A percentile compares a stretch with the other conserved stretches of the same genome.
Evolutionary conservation across 768 basidiomycete genomes (phyloP).

Genomic region (Cantharellus cinnabarinus): DNA sequence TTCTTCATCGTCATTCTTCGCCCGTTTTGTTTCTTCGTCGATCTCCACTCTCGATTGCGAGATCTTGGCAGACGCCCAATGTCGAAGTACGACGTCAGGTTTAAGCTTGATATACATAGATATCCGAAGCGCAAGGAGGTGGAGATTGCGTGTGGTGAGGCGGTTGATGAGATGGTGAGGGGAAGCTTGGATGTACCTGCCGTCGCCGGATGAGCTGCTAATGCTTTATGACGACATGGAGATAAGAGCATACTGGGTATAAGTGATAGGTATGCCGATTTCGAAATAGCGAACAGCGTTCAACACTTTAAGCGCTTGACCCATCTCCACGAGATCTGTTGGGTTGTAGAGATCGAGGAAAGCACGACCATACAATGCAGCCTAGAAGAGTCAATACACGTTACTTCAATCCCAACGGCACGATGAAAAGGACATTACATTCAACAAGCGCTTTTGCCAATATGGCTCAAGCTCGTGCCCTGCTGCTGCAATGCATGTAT

Average conservation of each 20-base stretch:
- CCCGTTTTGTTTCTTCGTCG: constrained; percentile 30
- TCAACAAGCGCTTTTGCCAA: constrained; percentile 76
- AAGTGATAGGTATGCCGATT: constrained; percentile 83
- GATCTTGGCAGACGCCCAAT: constrained; percentile 94
- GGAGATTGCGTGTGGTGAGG: constrained; percentile 69
- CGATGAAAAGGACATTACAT: constrained; percentile 26
- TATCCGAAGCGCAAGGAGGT: constrained; percentile 80
- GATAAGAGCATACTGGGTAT: constrained; percentile 47
- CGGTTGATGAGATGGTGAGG: constrained; percentile 65
- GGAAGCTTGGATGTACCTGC: constrained; percentile 62
- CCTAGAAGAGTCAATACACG: constrained; percentile 24
- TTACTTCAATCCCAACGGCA: not conserved
- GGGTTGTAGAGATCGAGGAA: constrained; percentile 89
- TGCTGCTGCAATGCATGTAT: constrained; percentile 85
- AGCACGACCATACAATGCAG: constrained; percentile 90
- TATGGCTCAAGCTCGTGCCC: constrained; percentile 77
- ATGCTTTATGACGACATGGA: not conserved
- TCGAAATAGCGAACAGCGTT: constrained; percentile 85
- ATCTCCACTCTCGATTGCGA: constrained; percentile 41
- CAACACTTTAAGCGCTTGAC: constrained; percentile 76
- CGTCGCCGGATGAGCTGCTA: not conserved
- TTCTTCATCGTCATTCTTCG: constrained; percentile 45
- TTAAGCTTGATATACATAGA: constrained; percentile 67
- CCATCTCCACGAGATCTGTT: constrained; percentile 80
- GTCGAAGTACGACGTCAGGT: constrained; percentile 71